phyloP scores from a whole-genome alignment of 2,329 filamentous ascomycete species.

The Verticillium klebahnii region DNA sequence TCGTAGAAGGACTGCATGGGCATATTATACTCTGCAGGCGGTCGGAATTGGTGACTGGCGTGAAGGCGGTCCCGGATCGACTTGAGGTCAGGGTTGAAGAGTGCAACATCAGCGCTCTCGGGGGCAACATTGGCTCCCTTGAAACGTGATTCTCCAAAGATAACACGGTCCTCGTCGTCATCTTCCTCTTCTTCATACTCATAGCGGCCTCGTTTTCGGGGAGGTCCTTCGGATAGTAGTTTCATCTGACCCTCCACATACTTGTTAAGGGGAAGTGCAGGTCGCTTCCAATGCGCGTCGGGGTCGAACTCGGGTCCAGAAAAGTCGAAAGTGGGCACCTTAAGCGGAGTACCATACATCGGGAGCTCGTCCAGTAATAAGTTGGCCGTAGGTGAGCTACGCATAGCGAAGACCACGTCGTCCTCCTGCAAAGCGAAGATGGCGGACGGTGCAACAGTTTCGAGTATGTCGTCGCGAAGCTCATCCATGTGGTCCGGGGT shows the following conservation, averaged over 20 bases:
- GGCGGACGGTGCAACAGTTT: slow-evolving; percentile 64
- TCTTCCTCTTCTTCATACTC: slow-evolving; percentile 72
- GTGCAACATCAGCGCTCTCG: slow-evolving; percentile 70
- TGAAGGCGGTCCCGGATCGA: slow-evolving; percentile 85
- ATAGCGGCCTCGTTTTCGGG: slow-evolving; percentile 76
- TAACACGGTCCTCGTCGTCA: slow-evolving; percentile 40
- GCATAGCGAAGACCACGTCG: slow-evolving; percentile 74
- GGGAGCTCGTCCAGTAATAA: slow-evolving; percentile 77
- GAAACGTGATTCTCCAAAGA: slow-evolving; percentile 26
- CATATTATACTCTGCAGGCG: slow-evolving; percentile 88
- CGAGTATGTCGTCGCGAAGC: slow-evolving; percentile 32
- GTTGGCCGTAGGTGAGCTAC: slow-evolving; percentile 69
- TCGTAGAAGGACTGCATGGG: slow-evolving; percentile 89
- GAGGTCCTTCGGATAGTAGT: slow-evolving; percentile 60
- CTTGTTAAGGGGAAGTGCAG: slow-evolving; percentile 81
- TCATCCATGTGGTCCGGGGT: slow-evolving; percentile 41
- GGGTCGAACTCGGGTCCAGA: slow-evolving; percentile 56
- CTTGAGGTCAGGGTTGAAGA: slow-evolving; percentile 89
- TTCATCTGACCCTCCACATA: slow-evolving; percentile 79
- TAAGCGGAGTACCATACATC: slow-evolving; percentile 64
- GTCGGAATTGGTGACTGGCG: slow-evolving; percentile 86
- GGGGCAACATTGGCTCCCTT: slow-evolving; percentile 49
- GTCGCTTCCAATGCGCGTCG: slow-evolving; percentile 68
- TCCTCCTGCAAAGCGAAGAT: slow-evolving; percentile 81
- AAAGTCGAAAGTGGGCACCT: slow-evolving; percentile 53